Conservation (phyloP, 2,329 filamentous ascomycete genomes). For the Talaromyces sp. region DNA sequence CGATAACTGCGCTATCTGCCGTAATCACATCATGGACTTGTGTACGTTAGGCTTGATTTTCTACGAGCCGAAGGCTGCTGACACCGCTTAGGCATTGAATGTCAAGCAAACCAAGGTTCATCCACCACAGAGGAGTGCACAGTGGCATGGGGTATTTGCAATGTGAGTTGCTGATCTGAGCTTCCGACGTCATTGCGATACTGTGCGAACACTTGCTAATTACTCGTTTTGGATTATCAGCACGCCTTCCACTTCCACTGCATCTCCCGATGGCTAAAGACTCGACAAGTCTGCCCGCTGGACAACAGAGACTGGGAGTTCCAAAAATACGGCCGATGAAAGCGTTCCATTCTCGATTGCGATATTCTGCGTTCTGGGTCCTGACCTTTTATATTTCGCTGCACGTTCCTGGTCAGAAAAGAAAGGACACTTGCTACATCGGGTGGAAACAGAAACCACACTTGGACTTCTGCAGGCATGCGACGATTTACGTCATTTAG, state of each 20-base stretch:
- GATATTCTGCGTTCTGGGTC: not conserved
- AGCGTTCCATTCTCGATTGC: not conserved
- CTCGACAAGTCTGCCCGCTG: slow-evolving; percentile 93
- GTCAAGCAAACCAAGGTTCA: slow-evolving; percentile 96
- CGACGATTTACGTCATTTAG: not conserved
- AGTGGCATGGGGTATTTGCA: slow-evolving; percentile 98
- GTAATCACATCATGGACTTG: slow-evolving; percentile 99
- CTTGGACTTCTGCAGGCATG: not conserved
- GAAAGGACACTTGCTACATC: not conserved
- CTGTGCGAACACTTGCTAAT: slow-evolving; percentile 5
- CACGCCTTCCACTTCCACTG: slow-evolving; percentile 99
- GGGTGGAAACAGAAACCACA: not conserved
- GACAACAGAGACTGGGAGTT: slow-evolving; percentile 99
- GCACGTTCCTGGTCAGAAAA: not conserved
- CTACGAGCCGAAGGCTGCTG: not conserved
- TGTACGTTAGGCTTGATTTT: slow-evolving; percentile 56
- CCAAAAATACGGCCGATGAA: slow-evolving; percentile 85
- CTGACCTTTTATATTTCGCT: not conserved
- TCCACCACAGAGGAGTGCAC: slow-evolving; percentile 98
- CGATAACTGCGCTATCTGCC: slow-evolving; percentile 98
- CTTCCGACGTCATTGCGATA: not conserved
- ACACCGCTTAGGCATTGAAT: slow-evolving; percentile 72
- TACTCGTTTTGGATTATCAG: slow-evolving; percentile 46
- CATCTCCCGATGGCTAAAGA: slow-evolving; percentile 98
- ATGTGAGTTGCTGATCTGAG: slow-evolving; percentile 58